phyloP scores from a whole-genome alignment of 352 stramenopile genomes.

The Phytophthora vignae region DNA sequence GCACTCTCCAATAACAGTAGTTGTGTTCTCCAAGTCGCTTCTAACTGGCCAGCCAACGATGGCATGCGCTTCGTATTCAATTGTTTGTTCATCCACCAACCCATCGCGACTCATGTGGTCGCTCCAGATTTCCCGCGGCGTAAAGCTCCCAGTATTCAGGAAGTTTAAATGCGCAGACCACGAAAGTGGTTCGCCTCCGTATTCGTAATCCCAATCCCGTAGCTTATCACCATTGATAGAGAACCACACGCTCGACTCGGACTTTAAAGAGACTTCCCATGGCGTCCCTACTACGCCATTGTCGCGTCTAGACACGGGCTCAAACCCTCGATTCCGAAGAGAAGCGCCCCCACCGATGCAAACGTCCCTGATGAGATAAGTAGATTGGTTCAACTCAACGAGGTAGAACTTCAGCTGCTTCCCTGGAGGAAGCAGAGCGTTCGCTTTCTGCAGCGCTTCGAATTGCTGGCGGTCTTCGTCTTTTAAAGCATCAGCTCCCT shows the following conservation, averaged over 20 bases:
- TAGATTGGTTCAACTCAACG: background rate
- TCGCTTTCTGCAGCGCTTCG: background rate
- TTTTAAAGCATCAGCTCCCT: too few relatives aligned
- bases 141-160: background rate
- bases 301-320: background rate
- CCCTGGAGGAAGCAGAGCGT: background rate
- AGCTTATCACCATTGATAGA: background rate
- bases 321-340: background rate
- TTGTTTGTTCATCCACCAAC: background rate
- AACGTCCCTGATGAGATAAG: background rate
- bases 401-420: conserved; percentile 1
- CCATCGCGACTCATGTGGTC: background rate
- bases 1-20: background rate
- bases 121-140: background rate
- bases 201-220: background rate
- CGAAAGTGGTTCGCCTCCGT: background rate
- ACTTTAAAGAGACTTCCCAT: background rate
- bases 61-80: background rate
- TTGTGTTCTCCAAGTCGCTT: background rate
- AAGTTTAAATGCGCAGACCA: background rate
- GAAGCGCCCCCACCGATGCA: background rate
- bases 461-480: background rate
- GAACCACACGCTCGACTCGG: conserved; percentile 1
- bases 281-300: background rate
- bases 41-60: conserved; percentile 1